Percentiles rank a stretch among this genome's conserved stretches.
phyloP scores from a whole-genome alignment of 805 yeast species.

The Saccharomycopsis sp. region DNA sequence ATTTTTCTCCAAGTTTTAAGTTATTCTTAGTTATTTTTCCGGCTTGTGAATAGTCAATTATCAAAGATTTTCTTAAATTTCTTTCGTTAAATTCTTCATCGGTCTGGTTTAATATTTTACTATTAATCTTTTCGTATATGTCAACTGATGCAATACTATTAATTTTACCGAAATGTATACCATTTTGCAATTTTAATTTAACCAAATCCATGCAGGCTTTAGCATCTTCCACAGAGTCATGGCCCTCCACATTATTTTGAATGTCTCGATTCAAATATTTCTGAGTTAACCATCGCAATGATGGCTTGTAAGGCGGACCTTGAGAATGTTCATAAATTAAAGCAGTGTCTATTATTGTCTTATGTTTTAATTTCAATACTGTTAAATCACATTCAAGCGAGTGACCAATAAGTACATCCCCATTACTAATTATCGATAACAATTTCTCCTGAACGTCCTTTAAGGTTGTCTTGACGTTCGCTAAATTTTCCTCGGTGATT shows the following conservation, averaged over 20 bases:
- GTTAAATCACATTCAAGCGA: constrained; percentile 78
- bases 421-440: constrained; percentile 38
- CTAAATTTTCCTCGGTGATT: constrained; percentile 63
- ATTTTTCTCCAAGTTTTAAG: constrained; percentile 29
- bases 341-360: constrained; percentile 74
- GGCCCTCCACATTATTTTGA: constrained; percentile 58
- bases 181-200: constrained; percentile 61
- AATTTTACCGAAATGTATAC: constrained; percentile 55
- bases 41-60: constrained; percentile 32
- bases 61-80: constrained; percentile 23
- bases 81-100: not conserved
- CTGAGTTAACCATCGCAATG: constrained; percentile 63
- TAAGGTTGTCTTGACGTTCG: constrained; percentile 55
- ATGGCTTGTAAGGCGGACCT: constrained; percentile 77
- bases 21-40: constrained; percentile 19
- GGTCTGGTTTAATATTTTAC: constrained; percentile 16
- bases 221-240: constrained; percentile 85
- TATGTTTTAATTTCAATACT: constrained; percentile 66
- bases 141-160: constrained; percentile 32
- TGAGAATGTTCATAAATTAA: constrained; percentile 68
- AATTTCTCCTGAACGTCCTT: constrained; percentile 61
- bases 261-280: constrained; percentile 50
- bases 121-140: constrained; percentile 34
- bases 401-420: constrained; percentile 79
- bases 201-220: constrained; percentile 70